These are phyloP conservation scores for Periglandula ipomoeae DNA, from an alignment of 2,329 filamentous ascomycete species.

Conservation along the genomic window DNA sequence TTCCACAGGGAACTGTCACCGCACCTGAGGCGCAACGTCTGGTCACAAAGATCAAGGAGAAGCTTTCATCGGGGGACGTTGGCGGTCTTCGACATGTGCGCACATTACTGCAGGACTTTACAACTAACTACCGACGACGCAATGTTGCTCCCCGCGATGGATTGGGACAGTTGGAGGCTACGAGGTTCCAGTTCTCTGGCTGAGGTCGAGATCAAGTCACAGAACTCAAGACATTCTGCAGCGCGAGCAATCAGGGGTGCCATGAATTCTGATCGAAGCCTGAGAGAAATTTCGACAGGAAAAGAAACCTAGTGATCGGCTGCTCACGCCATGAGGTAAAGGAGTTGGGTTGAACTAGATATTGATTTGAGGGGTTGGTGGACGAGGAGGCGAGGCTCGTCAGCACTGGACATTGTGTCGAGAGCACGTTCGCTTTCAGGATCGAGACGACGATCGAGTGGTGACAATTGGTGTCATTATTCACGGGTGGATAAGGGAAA, in stretches of 20 bases:
- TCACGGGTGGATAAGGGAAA: not conserved
- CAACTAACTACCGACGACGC: slow-evolving; percentile 82
- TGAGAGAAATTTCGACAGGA: too few species aligned
- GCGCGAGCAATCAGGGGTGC: too few species aligned
- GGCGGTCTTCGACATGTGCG: slow-evolving; percentile 66
- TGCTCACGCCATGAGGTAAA: not conserved
- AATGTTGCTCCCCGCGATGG: slow-evolving; percentile 95
- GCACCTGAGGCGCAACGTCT: slow-evolving; percentile 72
- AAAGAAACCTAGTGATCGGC: too few species aligned
- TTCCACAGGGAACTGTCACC: slow-evolving; percentile 75
- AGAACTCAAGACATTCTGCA: not conserved
- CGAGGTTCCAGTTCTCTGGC: slow-evolving; percentile 70
- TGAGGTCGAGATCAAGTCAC: slow-evolving; percentile 13
- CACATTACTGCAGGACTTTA: slow-evolving; percentile 87
- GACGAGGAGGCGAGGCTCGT: not conserved
- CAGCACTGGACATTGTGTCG: not conserved
- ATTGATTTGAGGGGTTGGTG: not conserved
- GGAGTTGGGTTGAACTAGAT: not conserved
- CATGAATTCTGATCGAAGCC: too few species aligned
- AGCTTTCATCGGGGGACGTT: slow-evolving; percentile 54
- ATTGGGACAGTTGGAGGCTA: slow-evolving; percentile 75
- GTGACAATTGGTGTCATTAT: slow-evolving; percentile 4
- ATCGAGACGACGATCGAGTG: too few species aligned
- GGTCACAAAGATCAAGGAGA: slow-evolving; percentile 70
- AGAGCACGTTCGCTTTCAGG: not conserved